These are phyloP conservation scores for Schizophyllum amplum DNA, from an alignment of 1,284 basidiomycete species.

Conservation along the genomic window DNA sequence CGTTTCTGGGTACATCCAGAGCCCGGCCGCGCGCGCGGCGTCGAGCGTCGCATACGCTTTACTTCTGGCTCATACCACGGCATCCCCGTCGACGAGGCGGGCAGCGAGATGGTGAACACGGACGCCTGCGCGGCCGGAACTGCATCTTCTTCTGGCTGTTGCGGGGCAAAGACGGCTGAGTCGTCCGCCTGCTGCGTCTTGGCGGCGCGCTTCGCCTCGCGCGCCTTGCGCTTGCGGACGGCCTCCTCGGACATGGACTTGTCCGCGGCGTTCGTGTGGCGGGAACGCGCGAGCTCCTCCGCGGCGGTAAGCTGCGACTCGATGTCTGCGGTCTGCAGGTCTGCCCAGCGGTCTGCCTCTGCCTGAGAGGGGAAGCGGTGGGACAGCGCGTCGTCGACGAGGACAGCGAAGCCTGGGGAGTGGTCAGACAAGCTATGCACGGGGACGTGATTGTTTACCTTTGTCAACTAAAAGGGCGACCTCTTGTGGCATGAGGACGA, in stretches of 20 bases:
- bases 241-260: conserved; percentile 53
- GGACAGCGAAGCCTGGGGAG: conserved; percentile 58
- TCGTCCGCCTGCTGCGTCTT: conserved; percentile 28
- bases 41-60: conserved; percentile 48
- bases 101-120: conserved; percentile 48
- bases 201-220: conserved; percentile 45
- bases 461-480: conserved; percentile 80
- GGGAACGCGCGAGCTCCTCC: neutral
- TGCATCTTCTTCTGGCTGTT: conserved; percentile 8
- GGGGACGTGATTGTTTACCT: conserved; percentile 34
- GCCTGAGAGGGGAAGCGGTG: conserved; percentile 48
- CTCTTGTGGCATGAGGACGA: conserved; percentile 88
- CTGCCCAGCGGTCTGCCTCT: conserved; percentile 47
- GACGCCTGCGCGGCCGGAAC: conserved; percentile 14
- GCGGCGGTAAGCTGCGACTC: neutral
- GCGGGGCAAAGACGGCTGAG: conserved; percentile 12
- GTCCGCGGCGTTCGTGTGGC: conserved; percentile 14
- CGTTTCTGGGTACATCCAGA: conserved; percentile 74
- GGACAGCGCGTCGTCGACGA: conserved; percentile 68
- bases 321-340: conserved; percentile 28
- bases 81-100: conserved; percentile 50
- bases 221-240: conserved; percentile 60
- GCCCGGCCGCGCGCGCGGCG: conserved; percentile 52
- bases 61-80: conserved; percentile 50
- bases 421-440: conserved; percentile 1